Evolutionary conservation across 768 basidiomycete genomes (phyloP).

Genomic region (Lanmaoa pseudosensibilis): DNA sequence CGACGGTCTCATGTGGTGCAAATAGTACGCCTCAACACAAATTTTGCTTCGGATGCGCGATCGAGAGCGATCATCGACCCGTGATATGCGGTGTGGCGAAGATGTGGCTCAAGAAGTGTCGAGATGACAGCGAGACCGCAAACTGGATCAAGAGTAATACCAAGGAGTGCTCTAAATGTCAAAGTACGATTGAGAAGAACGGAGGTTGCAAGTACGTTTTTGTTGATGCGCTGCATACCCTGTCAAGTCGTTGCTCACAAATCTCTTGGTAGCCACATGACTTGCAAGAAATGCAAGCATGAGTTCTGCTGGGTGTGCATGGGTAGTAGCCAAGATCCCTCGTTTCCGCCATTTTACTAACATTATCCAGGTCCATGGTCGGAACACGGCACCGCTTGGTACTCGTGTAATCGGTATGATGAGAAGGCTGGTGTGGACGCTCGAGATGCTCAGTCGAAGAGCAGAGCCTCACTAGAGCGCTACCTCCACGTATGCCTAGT

Average conservation of each 20-base stretch:
- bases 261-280: conserved; percentile 80
- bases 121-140: conserved; percentile 96
- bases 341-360: conserved; percentile 1
- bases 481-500: conserved; percentile 82
- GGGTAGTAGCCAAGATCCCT: conserved; percentile 51
- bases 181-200: conserved; percentile 99
- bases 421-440: conserved; percentile 87
- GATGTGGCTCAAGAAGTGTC: conserved; percentile 97
- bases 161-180: conserved; percentile 95
- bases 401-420: conserved; percentile 96
- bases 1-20: conserved; percentile 84
- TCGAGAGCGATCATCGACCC: conserved; percentile 89
- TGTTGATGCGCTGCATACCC: conserved; percentile 73
- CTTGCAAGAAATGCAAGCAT: conserved; percentile 98
- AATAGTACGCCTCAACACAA: conserved; percentile 57
- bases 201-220: conserved; percentile 96
- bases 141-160: conserved; percentile 99
- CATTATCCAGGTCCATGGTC: conserved; percentile 81
- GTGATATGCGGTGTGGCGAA: conserved; percentile 85
- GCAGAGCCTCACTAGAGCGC: conserved; percentile 87
- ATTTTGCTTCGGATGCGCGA: conserved; percentile 94
- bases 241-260: conserved; percentile 10
- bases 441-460: conserved; percentile 87
- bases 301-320: conserved; percentile 99
- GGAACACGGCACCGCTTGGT: conserved; percentile 97